These are phyloP conservation scores for Pterocarpus macrocarpus DNA, from an alignment of 306 rosid genomes.

Conservation along the genomic window DNA sequence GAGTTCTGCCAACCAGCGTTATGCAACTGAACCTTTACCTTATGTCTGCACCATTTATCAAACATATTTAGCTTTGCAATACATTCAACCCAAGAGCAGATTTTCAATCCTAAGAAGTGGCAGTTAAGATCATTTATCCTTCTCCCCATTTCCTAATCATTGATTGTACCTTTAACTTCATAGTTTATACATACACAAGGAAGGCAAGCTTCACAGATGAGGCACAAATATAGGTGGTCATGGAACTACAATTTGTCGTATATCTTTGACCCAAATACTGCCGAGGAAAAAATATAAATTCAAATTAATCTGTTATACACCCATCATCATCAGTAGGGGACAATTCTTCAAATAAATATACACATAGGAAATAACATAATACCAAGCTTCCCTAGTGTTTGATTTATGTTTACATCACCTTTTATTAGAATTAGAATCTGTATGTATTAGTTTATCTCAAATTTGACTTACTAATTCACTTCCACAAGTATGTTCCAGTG, in stretches of 20 bases:
- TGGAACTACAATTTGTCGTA: not conserved
- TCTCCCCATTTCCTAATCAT: no score
- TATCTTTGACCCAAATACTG: not conserved
- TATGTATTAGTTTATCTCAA: slow-evolving; percentile 20
- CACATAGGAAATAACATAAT: not conserved
- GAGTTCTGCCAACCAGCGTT: no score
- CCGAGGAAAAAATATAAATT: not conserved
- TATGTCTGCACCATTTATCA: no score
- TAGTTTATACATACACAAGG: no score
- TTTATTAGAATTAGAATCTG: slow-evolving; percentile 22
- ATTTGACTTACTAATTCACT: not conserved
- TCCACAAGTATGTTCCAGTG: slow-evolving; percentile 18
- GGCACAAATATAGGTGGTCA: slow-evolving; percentile 1
- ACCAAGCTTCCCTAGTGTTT: not conserved
- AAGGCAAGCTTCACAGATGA: not conserved
- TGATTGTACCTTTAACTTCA: no score
- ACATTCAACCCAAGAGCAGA: no score
- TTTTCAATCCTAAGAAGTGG: no score
- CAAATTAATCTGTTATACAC: slow-evolving; percentile 16
- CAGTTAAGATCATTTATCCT: no score
- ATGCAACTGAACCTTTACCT: no score
- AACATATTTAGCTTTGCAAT: no score
- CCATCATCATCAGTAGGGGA: not conserved
- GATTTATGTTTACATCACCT: not conserved
- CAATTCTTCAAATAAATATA: slow-evolving; percentile 16